Conservation (phyloP, 805 yeast species). For the Yarrowia keelungensis region DNA sequence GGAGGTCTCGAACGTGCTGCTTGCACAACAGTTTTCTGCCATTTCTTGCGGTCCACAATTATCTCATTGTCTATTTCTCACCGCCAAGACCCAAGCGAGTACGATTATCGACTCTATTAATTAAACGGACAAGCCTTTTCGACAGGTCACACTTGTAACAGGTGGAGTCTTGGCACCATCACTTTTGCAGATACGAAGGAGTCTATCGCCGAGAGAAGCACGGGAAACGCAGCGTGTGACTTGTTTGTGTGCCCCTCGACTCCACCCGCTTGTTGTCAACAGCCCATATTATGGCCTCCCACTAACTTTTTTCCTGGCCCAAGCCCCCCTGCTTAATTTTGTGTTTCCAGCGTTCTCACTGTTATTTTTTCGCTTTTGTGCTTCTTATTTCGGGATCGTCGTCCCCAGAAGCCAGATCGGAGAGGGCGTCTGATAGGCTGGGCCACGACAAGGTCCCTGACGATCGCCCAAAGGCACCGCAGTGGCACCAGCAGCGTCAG, state of each 20-base stretch:
- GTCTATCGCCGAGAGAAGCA: constrained; percentile 23
- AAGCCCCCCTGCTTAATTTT: no score
- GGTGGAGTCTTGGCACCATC: constrained; percentile 17
- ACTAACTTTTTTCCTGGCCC: not conserved
- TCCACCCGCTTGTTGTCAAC: constrained; percentile 24
- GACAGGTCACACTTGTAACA: no score
- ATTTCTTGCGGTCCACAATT: no score
- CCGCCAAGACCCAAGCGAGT: no score
- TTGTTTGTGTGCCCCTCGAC: not conserved
- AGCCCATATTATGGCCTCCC: constrained; percentile 4
- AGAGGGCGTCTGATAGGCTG: constrained; percentile 23
- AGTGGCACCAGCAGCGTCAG: constrained; percentile 9
- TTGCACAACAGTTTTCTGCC: no score
- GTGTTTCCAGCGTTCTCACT: not conserved
- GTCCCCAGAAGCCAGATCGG: constrained; percentile 11
- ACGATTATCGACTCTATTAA: no score
- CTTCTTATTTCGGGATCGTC: constrained; percentile 1
- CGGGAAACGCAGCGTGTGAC: constrained; percentile 19
- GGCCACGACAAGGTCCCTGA: constrained; percentile 15
- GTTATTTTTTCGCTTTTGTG: constrained; percentile 2
- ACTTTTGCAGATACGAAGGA: constrained; percentile 29
- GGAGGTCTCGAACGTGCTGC: no score
- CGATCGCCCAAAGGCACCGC: constrained; percentile 10
- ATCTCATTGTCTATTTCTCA: no score
- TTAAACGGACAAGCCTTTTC: no score